Evolutionary conservation across 1,284 basidiomycete genomes (phyloP), one percentile per base, ranked within the genome.

Genomic region (Marasmius tenuissimus): DNA sequence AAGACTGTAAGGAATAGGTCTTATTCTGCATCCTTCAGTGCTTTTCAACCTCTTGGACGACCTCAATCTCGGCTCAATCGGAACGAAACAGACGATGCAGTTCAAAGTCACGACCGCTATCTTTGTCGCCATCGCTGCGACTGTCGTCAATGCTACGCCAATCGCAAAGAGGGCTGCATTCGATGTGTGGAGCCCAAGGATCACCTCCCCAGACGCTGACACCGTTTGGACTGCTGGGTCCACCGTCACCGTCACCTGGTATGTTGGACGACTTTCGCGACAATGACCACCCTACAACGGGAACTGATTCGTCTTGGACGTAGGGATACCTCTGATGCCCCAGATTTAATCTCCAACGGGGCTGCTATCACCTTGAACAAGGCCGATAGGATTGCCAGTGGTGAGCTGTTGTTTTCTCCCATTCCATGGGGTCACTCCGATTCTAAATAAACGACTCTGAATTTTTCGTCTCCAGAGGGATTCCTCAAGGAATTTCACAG

Each of bases 201-300:
- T 63, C 42, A 63, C 50, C 35, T 60, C 56, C 6, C 62, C 62
- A 14, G 45, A 54, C 27, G 51, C 55, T 38, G 51, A 39, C 9
- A 61, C 62, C 9, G 48, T 58, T 18, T 63, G 62, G 62, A 16
- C 38, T 14, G 38, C 58, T 55, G 62, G 62, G 11, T 58, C 50
- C 11, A 47, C 48, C 6, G 59, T 59, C 22, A 50, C 40, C 10
- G 62, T 63, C 51, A 63, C 62, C 33, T 63, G 62, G 62, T 63
- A 22, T 7, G 52, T n/a, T 10, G 16, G 8, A 16, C 27, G 40
- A 18, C 27, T 27, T 47, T 8, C 56, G 37, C 35, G 5, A 18
- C 18, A 14, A 38, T 14, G 11, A 20, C 20, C 5, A 22, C 35
- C 8, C 4, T 6, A 27, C 39, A n/a, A 16, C 47, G 9, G 7